Evolutionary conservation across 1,284 basidiomycete genomes (phyloP), one percentile per base, ranked within the genome.

Genomic region (Trichosporon ovoides): DNA sequence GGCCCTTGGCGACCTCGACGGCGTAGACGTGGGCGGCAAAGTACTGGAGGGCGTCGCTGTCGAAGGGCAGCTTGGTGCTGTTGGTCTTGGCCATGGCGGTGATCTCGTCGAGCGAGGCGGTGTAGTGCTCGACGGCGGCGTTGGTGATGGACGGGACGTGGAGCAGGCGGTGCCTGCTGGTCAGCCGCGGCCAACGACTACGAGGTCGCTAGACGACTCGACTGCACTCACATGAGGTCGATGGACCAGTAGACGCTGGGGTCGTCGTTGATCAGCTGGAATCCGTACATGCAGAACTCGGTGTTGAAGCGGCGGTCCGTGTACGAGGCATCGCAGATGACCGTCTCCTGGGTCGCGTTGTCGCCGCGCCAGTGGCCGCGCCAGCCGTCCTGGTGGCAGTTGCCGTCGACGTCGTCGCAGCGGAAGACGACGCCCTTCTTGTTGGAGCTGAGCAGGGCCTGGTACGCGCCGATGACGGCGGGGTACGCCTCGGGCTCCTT

Each of bases 281-380:
- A 78, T 31, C 77, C 77, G 54, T 63, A 56, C 28, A 68, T 68
- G 60, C 76, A 79, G 56, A 76, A 73, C 18, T 61, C 65, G 12
- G 63, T 57, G 58, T 70, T 70, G 61, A 53, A 72, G 16, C 63
- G 52, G 13, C 73, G 56, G 59, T 68, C 68, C 20, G 66, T 70
- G 66, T 73, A 75, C 2, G 68, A 70, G 12, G 63, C 55, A 46
- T 69, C 67, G 56, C 73, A 75, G 58, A 75, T 75, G 64, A 75
- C 79, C 2, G 78, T 80, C 65, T 80, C 79, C 10, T 59, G 43
- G 3, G 78, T 78, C 3, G 71, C 78, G 56, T 80, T 79, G 55
- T 71, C 65, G 18, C 78, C 78, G 46, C 78, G 66, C 75, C 76
- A 79, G 66, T 80, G 78, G 5, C 79, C 78, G 50, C 66, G 61